Base-by-base conservation (phyloP, 345 rosid species). In the Brassica nigra region DNA sequence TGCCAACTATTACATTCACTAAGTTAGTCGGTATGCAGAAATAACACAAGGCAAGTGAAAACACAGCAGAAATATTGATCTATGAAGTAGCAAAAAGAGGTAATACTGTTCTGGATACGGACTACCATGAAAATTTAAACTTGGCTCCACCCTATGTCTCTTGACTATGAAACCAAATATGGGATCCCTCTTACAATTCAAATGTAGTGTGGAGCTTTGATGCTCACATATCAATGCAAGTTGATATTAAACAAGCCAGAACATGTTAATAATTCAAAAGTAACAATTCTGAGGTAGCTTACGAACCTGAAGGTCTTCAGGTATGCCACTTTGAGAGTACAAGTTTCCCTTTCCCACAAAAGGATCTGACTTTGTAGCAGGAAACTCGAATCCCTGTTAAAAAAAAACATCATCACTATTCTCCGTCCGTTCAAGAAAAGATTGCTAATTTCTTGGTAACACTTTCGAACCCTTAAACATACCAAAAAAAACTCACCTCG, bases 1-100 rank as follows among this genome's bases (percentile, higher is more conserved):
- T 88, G 93, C 85, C 89, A 91, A 87, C 91, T 79, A 75, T 69
- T 67, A 87, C 81, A 84, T 85, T 87, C 90, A 86, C 81, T 83
- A 74, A 34, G 90, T 90, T 83, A 85, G 88, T 85, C 78, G 57
- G 65, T 61, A 61, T 11, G 70, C 80, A 74, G 44, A 52, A 66
- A 76, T 31, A 18, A 9, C 80, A n/a, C 52, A 34, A 47, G 77
- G 29, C 29, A 70, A 15, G 66, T 52, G 39, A 71, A 79, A 23
- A 65, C 31, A 62, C 62, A 74, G 73, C 52, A 57, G 5, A 20
- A 78, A 58, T 4, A 66, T 72, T 66, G 74, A 74, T 57, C 70
- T 30, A 70, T 36, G 10, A 62, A 37, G 63, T 54, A 52, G n/a
- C 12, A 68, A 57, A 59, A 57, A 12, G 29, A 58, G 63, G 59